A percentile compares a stretch with the other conserved stretches of the same genome.
phyloP scores from a whole-genome alignment of 2,329 filamentous ascomycete genomes.

The Neurospora sp. region DNA sequence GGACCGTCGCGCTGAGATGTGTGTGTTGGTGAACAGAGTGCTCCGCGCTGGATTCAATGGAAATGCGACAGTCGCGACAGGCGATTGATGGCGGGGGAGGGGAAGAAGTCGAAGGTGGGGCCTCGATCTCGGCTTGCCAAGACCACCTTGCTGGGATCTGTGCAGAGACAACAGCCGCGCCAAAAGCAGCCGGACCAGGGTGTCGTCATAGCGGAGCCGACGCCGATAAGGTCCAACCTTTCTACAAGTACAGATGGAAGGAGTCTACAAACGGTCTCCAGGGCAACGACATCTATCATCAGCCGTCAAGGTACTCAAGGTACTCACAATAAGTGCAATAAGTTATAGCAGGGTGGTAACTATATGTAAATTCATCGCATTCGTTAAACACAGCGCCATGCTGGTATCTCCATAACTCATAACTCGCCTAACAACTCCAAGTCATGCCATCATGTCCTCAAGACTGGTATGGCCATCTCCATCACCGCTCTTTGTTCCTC shows the following conservation, averaged over 20 bases:
- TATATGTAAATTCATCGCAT: background rate
- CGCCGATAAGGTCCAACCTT: background rate
- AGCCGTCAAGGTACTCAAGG: background rate
- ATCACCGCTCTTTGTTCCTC: background rate
- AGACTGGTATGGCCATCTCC: background rate
- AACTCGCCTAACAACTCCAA: background rate
- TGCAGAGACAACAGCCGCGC: background rate
- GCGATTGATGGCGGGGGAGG: conserved; percentile 5
- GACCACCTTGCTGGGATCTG: conserved; percentile 9
- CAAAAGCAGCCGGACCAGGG: background rate
- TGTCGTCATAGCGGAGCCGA: conserved; percentile 10
- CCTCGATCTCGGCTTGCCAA: conserved; percentile 3
- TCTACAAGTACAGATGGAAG: background rate
- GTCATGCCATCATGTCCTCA: background rate
- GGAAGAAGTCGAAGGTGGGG: conserved; percentile 1
- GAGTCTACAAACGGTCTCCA: background rate
- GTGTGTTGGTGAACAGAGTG: background rate
- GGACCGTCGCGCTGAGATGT: background rate
- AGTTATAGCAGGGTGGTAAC: background rate
- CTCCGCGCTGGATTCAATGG: conserved; percentile 9
- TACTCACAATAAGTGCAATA: background rate
- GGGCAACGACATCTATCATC: background rate
- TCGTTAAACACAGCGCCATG: background rate
- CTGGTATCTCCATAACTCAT: background rate
- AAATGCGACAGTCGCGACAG: conserved; percentile 6